Conservation (phyloP, 768 basidiomycete species). For the Lyophyllum atratum region DNA sequence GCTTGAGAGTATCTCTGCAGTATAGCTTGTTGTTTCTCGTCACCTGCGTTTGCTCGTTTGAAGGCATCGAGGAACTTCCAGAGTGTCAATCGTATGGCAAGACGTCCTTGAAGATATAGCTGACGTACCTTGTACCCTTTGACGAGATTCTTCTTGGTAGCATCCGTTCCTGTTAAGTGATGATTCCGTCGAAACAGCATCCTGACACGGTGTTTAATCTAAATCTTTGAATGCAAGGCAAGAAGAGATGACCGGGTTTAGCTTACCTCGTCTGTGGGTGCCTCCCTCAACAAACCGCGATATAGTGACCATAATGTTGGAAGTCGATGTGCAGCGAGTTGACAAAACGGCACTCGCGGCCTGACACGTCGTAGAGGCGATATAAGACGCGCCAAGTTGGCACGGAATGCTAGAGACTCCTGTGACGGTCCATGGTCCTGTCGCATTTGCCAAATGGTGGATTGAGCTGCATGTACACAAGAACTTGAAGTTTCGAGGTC, state of each 20-base stretch:
- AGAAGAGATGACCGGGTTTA: not conserved
- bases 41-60: slow-evolving; percentile 52
- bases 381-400: slow-evolving; percentile 51
- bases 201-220: slow-evolving; percentile 63
- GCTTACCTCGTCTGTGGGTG: slow-evolving; percentile 59
- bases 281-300: slow-evolving; percentile 59
- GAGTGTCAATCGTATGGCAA: not conserved
- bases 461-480: too few species aligned
- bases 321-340: slow-evolving; percentile 68
- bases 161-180: slow-evolving; percentile 52
- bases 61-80: slow-evolving; percentile 65
- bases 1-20: slow-evolving; percentile 61
- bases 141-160: slow-evolving; percentile 46
- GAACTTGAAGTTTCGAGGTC: too few species aligned
- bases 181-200: slow-evolving; percentile 54
- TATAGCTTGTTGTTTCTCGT: slow-evolving; percentile 44
- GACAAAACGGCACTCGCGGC: slow-evolving; percentile 65
- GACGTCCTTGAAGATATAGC: not conserved
- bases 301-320: slow-evolving; percentile 82
- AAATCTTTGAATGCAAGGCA: slow-evolving; percentile 2
- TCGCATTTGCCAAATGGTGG: slow-evolving; percentile 1
- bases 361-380: slow-evolving; percentile 60
- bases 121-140: slow-evolving; percentile 58
- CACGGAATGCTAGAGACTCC: slow-evolving; percentile 50
- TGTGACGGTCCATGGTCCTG: slow-evolving; percentile 17